Base-by-base conservation (phyloP, 257 asterid genomes). In the Paulownia fortunei region DNA sequence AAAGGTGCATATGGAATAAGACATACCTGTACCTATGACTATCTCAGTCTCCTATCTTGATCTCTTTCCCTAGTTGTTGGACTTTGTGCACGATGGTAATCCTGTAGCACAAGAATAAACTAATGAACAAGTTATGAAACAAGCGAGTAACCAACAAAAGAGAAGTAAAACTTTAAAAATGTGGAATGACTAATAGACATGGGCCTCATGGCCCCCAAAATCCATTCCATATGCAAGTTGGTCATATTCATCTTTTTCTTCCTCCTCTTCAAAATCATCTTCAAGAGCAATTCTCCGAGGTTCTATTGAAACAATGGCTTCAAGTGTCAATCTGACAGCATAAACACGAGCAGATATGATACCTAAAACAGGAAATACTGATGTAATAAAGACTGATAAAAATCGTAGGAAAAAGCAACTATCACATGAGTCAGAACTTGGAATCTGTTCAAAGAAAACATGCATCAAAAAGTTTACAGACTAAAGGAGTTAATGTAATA, bases 181-280 rank as follows among this genome's bases (percentile, higher is more conserved):
- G 52, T 15, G 39, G 6, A 27, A 21, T 49, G 77, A 52, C 56
- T 36, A 79, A 4, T 71, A 62, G 60, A 96, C 98, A 93, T 90
- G 93, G 60, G n/a, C n/a, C n/a, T 90, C 96, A 82, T 76, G 82
- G 69, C 51, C 92, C 52, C 72, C 89, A 49, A 86, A 76, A 52
- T 91, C 96, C 54, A 84, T 27, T 80, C 86, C 98, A 84, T 84
- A 87, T 51, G 84, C 85, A 51, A 86, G 83, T 64, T 82, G 96
- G 10, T 90, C 97, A 51, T 96, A 97, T 68, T 96, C 99, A 79
- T 95, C 97, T 41, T 93, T 93, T 82, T 93, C 98, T 84, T 95
- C 98, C 72, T 96, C 98, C 87, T 94, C 99, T 88, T 93, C 99
- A 85, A 89, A 96, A 85, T 96, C 99, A 85, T 96, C 99, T 84